phyloP scores from a whole-genome alignment of 306 rosid species.

The Herpetospermum pedunculosum region DNA sequence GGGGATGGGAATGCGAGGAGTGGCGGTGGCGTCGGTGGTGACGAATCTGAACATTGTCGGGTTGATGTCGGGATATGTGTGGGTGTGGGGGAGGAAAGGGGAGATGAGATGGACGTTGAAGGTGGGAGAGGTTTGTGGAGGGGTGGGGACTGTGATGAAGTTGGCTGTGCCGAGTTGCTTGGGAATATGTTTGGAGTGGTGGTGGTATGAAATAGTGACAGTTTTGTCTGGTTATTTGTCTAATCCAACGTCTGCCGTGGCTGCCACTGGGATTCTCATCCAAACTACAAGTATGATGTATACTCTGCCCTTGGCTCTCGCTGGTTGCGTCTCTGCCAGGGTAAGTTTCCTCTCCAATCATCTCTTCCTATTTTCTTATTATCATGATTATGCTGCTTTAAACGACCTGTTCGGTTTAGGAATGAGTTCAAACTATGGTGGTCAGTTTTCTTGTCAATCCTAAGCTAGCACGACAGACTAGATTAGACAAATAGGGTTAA shows the following conservation, averaged over 20 bases:
- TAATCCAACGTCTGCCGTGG: conserved; percentile 64
- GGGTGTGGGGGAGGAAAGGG: conserved; percentile 26
- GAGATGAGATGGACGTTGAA: conserved; percentile 32
- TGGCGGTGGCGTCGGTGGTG: conserved; percentile 76
- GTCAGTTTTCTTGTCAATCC: too few species aligned
- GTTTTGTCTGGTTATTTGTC: conserved; percentile 79
- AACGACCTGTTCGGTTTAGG: too few species aligned
- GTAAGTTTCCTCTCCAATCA: conserved; percentile 19
- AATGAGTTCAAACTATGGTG: too few species aligned
- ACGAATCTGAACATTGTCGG: conserved; percentile 70
- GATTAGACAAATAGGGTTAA: too few species aligned
- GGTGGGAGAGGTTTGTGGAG: conserved; percentile 31
- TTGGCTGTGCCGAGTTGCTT: conserved; percentile 85
- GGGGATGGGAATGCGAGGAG: conserved; percentile 67
- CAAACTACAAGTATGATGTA: conserved; percentile 99
- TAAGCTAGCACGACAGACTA: too few species aligned
- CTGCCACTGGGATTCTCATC: conserved; percentile 89
- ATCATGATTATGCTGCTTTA: too few species aligned
- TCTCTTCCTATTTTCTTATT: background rate
- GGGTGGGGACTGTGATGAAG: conserved; percentile 42
- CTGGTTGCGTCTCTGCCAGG: conserved; percentile 89
- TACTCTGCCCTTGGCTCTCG: conserved; percentile 95
- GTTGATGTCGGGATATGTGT: conserved; percentile 56
- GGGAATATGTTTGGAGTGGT: conserved; percentile 95
- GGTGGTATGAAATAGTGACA: conserved; percentile 97